These are phyloP conservation scores for Ustilago curta DNA, from an alignment of 1,284 basidiomycete species.

Conservation along the genomic window DNA sequence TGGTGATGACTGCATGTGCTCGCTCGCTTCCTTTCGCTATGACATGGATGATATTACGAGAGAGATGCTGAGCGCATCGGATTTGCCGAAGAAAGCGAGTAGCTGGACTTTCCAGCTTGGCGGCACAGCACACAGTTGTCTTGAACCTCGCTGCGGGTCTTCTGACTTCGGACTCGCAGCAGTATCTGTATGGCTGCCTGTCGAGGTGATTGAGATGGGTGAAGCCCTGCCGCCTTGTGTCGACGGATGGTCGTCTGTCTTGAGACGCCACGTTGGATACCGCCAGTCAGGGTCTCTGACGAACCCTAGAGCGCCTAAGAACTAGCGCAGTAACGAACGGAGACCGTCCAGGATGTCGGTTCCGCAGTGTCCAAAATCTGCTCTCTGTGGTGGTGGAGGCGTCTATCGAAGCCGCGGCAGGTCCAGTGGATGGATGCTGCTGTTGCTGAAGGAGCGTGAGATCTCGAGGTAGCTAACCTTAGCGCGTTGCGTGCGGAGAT, in stretches of 20 bases:
- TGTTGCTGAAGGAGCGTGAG: conserved; percentile 1
- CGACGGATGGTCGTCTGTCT: no score
- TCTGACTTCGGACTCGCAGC: no score
- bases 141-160: no score
- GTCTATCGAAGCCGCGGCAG: neutral
- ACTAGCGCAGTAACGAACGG: no score
- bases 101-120: neutral
- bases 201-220: no score
- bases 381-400: neutral
- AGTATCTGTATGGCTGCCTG: no score
- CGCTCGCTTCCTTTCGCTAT: neutral
- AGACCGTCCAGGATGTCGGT: no score
- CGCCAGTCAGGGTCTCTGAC: no score
- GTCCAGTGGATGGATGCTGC: neutral
- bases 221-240: no score
- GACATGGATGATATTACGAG: neutral
- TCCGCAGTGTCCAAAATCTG: no score
- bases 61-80: conserved; percentile 3
- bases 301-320: no score
- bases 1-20: conserved; percentile 8
- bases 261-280: no score
- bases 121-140: conserved; percentile 8
- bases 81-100: conserved; percentile 1
- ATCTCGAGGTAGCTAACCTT: neutral
- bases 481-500: conserved; percentile 21